Base-by-base conservation (phyloP, 176 grass and related monocot species). In the Hsuehochloa calcarea region DNA sequence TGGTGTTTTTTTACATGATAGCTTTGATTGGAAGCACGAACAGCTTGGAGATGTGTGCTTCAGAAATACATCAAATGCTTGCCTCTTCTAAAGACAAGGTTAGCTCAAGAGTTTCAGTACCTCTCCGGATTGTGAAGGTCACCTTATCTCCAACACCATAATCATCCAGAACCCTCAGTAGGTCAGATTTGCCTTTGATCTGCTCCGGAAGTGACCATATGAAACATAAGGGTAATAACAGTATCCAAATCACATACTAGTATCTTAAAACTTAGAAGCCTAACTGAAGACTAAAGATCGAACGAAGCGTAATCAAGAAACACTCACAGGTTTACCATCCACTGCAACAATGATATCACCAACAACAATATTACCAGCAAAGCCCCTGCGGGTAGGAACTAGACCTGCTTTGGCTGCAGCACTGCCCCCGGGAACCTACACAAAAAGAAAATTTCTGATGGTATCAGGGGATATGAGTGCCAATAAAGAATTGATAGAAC, bases 351-450 rank as follows among this genome's bases (percentile, higher is more conserved):
- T 94, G 65, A 94, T 74, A 22, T 99, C 96, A 35, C 93, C 96
- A 0, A 99, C 88, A 82, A 94, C 54, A 44, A 99, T 99, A 0
- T 94, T 99, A 70, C 96, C 96, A 61, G 93, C 90, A 31, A 99
- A 93, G 19, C 91, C 88, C 92, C 96, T 89, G 22, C 72, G 74
- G 9, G 90, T 92, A 63, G 88, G 78, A 86, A 93, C 5, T 1
- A 99, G 81, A n/a, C 93, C 96, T 47, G 86, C 93, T 87, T 99
- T 93, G 40, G 90, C 96, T 65, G 92, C 93, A 70, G 78, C 60
- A 71, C 88, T 92, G 23, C 80, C 91, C 15, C 46, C 74, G 50
- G 86, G 84, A 87, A 99, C 88, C 93, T 99, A 70, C 25, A 43
- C 38, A 40, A 20, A 82, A 68, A 2, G 41, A 4, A 80, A 60